phyloP scores from a whole-genome alignment of 192 early-diverging fungal species.

The Entrophospora sp. region DNA sequence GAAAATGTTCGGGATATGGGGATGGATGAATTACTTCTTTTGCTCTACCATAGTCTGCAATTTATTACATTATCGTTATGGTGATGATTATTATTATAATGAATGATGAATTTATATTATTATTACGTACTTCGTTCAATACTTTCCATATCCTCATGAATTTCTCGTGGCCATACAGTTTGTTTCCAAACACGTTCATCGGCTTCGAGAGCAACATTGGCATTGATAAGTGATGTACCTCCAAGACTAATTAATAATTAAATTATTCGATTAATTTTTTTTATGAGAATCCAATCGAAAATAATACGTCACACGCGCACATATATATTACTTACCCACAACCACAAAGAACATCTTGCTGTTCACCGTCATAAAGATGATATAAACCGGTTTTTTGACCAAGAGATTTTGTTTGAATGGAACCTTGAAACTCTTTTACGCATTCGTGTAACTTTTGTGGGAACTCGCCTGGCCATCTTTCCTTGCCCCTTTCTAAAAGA shows the following conservation, averaged over 20 bases:
- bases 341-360: constrained; percentile 32
- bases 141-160: constrained; percentile 20
- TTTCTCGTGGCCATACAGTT: constrained; percentile 31
- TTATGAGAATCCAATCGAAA: too few species aligned
- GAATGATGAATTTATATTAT: constrained; percentile 7
- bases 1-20: constrained; percentile 32
- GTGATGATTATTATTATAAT: too few species aligned
- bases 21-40: constrained; percentile 30
- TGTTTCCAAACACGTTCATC: constrained; percentile 32
- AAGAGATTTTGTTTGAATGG: too few species aligned
- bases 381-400: constrained; percentile 34
- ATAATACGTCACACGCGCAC: neutral
- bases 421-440: constrained; percentile 30
- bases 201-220: constrained; percentile 33
- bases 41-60: constrained; percentile 25
- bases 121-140: constrained; percentile 7
- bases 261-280: neutral
- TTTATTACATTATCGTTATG: constrained; percentile 38
- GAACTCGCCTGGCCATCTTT: constrained; percentile 41
- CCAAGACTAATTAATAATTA: constrained; percentile 26
- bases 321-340: constrained; percentile 29
- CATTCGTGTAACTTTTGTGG: constrained; percentile 25
- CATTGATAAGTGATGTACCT: constrained; percentile 39
- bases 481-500: constrained; percentile 34
- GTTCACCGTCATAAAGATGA: constrained; percentile 29